These are phyloP conservation scores for Sporothrix brasiliensis DNA, from an alignment of 2,329 filamentous ascomycete species.

Conservation along the genomic window DNA sequence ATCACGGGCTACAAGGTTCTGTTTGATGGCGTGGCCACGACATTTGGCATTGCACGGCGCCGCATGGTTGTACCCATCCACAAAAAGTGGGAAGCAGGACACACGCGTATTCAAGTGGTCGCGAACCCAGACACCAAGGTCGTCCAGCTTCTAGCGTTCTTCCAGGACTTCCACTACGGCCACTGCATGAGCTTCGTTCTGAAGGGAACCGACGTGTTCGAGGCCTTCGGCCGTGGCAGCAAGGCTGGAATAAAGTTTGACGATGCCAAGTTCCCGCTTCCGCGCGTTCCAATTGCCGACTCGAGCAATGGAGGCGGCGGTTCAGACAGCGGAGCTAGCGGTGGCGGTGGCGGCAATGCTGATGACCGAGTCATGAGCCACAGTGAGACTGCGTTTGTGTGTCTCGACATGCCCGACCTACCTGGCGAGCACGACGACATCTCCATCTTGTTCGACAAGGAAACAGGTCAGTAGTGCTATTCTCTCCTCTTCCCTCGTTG, in stretches of 20 bases:
- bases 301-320: slow-evolving; percentile 28
- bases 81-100: slow-evolving; percentile 89
- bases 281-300: slow-evolving; percentile 60
- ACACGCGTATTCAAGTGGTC: slow-evolving; percentile 78
- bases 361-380: slow-evolving; percentile 39
- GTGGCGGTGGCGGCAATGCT: slow-evolving; percentile 36
- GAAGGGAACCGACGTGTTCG: slow-evolving; percentile 81
- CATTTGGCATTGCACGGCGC: slow-evolving; percentile 79
- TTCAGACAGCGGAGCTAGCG: neutral
- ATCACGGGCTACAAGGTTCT: slow-evolving; percentile 79
- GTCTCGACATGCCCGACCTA: slow-evolving; percentile 83
- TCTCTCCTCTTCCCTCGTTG: neutral
- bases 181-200: slow-evolving; percentile 87
- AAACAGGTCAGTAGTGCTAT: slow-evolving; percentile 62
- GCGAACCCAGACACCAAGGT: slow-evolving; percentile 69
- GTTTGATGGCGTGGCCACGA: slow-evolving; percentile 71
- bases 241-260: slow-evolving; percentile 78
- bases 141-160: slow-evolving; percentile 80
- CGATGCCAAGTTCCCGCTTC: slow-evolving; percentile 88
- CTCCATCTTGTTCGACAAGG: slow-evolving; percentile 78
- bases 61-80: slow-evolving; percentile 91
- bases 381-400: slow-evolving; percentile 70
- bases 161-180: slow-evolving; percentile 83
- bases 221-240: slow-evolving; percentile 66
- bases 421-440: slow-evolving; percentile 94